Conservation (phyloP, 345 rosid genomes). For the Pseudoturritis turrita region DNA sequence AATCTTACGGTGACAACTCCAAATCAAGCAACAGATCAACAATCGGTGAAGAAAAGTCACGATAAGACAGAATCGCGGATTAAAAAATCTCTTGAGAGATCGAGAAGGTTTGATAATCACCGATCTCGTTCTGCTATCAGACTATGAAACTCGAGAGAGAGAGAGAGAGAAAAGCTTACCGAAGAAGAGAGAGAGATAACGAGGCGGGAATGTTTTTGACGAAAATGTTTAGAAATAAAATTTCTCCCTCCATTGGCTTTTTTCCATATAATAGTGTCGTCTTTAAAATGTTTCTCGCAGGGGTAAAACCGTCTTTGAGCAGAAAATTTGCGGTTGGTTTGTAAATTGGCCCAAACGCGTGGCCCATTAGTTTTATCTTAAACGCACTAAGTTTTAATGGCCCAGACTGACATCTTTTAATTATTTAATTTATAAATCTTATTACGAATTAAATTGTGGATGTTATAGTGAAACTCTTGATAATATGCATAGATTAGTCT, state of each 20-base stretch:
- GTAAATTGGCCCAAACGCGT: neutral
- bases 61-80: neutral
- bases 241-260: constrained; percentile 18
- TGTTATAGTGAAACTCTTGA: neutral
- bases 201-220: constrained; percentile 15
- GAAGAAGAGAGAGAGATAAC: constrained; percentile 9
- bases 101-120: neutral
- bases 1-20: neutral
- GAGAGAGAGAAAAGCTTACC: constrained; percentile 8
- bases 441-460: neutral
- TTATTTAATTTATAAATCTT: too few species aligned
- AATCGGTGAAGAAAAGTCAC: neutral
- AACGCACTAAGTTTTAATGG: neutral
- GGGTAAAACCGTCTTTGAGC: neutral
- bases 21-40: neutral
- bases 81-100: neutral
- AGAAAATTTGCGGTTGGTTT: neutral
- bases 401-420: neutral
- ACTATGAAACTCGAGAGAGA: neutral
- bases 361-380: neutral
- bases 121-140: neutral
- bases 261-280: neutral
- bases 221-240: neutral
- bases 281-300: neutral
- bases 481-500: neutral